Evolutionary conservation across 495 filamentous ascomycete species (phyloP).

Genomic region (Annulohypoxylon nitens): DNA sequence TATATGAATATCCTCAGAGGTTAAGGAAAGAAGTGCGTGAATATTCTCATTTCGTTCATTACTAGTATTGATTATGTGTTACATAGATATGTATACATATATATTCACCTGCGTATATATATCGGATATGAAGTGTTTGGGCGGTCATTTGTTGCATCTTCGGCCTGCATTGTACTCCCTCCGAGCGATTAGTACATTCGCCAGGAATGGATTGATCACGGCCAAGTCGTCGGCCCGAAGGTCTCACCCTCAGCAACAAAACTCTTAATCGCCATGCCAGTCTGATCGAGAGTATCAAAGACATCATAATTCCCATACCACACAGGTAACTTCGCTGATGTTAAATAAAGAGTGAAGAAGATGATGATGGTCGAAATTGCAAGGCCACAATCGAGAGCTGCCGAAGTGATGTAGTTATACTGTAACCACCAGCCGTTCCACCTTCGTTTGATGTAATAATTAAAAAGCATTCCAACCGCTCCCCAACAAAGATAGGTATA

Average conservation of each 20-base stretch:
- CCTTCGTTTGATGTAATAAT: slow-evolving; percentile 72
- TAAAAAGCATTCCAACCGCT: slow-evolving; percentile 75
- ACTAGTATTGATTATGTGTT: neutral
- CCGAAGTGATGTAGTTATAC: slow-evolving; percentile 83
- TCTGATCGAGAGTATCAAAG: slow-evolving; percentile 56
- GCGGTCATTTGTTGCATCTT: neutral
- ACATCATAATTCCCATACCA: slow-evolving; percentile 77
- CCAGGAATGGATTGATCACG: slow-evolving; percentile 36
- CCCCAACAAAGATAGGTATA: slow-evolving; percentile 78
- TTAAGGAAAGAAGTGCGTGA: neutral
- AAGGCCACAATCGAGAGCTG: slow-evolving; percentile 77
- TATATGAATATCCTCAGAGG: no score
- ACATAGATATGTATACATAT: neutral
- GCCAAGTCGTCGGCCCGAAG: slow-evolving; percentile 62
- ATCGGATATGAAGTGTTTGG: neutral
- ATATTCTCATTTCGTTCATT: neutral
- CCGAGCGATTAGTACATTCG: neutral
- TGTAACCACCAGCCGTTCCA: slow-evolving; percentile 80
- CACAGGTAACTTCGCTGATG: slow-evolving; percentile 62
- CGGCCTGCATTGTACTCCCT: neutral
- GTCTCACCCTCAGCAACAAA: slow-evolving; percentile 54
- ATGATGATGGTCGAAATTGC: slow-evolving; percentile 76
- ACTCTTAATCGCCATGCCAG: slow-evolving; percentile 52
- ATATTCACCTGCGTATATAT: neutral
- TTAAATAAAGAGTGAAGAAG: slow-evolving; percentile 74